Conservation (phyloP, 768 basidiomycete species). For the Thelephora aurantiotincta region DNA sequence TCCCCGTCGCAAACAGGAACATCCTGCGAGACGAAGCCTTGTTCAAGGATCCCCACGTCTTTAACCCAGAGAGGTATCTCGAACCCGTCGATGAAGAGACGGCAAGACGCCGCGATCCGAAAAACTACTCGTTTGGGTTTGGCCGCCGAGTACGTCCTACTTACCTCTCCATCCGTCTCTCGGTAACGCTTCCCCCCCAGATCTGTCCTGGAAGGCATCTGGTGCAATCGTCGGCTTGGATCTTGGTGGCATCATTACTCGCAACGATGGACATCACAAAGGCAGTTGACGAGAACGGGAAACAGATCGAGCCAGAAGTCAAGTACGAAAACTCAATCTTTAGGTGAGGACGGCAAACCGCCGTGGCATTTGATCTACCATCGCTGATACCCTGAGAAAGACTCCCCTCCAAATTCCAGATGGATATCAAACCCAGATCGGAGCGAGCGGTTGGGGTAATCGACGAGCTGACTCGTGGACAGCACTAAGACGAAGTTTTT, state of each 20-base stretch:
- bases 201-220: slow-evolving; percentile 17
- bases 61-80: slow-evolving; percentile 15
- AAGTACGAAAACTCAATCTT: slow-evolving; percentile 19
- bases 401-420: background rate
- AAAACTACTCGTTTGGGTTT: background rate
- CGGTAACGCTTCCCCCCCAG: slow-evolving; percentile 1
- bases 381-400: background rate
- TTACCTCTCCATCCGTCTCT: background rate
- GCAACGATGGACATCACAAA: slow-evolving; percentile 25
- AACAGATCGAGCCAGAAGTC: slow-evolving; percentile 22
- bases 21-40: slow-evolving; percentile 17
- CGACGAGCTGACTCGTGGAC: no score
- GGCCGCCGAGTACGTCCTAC: slow-evolving; percentile 2
- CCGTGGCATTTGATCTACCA: no score
- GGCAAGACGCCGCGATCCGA: slow-evolving; percentile 1
- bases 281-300: slow-evolving; percentile 18
- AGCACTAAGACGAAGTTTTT: background rate
- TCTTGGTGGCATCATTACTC: slow-evolving; percentile 22
- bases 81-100: background rate
- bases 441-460: background rate
- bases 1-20: slow-evolving; percentile 10
- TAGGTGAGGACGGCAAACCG: slow-evolving; percentile 11
- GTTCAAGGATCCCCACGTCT: slow-evolving; percentile 11
- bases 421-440: background rate
- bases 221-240: slow-evolving; percentile 21